Evolutionary conservation across 805 yeast species (phyloP).

Genomic region (Candida pseudofarinosa): DNA sequence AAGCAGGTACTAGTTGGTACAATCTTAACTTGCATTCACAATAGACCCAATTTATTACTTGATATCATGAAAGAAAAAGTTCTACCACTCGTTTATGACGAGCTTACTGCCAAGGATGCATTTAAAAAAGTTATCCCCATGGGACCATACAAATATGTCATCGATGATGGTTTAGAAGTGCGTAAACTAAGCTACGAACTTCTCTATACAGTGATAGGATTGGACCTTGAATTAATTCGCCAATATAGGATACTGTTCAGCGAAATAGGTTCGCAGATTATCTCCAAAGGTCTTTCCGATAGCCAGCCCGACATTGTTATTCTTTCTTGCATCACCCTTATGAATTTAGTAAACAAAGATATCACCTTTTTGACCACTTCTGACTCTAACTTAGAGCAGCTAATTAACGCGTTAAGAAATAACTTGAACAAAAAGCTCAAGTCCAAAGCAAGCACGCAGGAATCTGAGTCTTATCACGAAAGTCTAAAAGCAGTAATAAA

Average conservation of each 20-base stretch:
- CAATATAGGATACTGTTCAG: constrained; percentile 21
- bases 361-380: constrained; percentile 16
- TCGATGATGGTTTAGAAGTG: constrained; percentile 72
- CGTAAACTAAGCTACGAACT: constrained; percentile 71
- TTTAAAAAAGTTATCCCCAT: constrained; percentile 66
- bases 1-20: constrained; percentile 60
- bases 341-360: constrained; percentile 34
- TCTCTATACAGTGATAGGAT: constrained; percentile 48
- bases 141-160: constrained; percentile 83
- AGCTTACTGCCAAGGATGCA: constrained; percentile 51
- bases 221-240: constrained; percentile 19
- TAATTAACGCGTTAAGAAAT: constrained; percentile 31
- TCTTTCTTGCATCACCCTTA: constrained; percentile 42
- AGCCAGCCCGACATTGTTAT: constrained; percentile 57
- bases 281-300: constrained; percentile 53
- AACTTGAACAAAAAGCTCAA: constrained; percentile 47
- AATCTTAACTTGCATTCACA: constrained; percentile 56
- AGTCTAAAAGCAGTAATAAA: constrained; percentile 30
- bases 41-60: constrained; percentile 45
- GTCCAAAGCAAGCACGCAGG: constrained; percentile 66
- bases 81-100: constrained; percentile 49
- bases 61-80: constrained; percentile 40
- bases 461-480: constrained; percentile 54
- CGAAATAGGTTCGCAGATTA: constrained; percentile 38
- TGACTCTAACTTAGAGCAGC: constrained; percentile 13